Evolutionary conservation across 2,329 filamentous ascomycete genomes (phyloP).

Genomic region (Escovopsis sp.): DNA sequence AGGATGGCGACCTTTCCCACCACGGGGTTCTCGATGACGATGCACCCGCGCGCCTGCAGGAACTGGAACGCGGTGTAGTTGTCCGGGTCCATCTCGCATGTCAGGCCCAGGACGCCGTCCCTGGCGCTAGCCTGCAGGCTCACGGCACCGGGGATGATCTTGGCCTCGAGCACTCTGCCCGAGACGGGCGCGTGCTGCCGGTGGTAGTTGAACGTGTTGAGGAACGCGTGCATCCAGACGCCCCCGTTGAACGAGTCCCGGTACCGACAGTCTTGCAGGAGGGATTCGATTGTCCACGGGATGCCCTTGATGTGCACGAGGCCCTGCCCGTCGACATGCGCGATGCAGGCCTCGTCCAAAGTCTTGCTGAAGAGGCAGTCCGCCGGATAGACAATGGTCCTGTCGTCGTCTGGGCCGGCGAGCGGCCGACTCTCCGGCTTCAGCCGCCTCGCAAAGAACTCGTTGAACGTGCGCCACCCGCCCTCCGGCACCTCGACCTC

Average conservation of each 20-base stretch:
- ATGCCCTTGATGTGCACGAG: conserved; percentile 22
- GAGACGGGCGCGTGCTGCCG: conserved; percentile 25
- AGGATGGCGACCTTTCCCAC: conserved; percentile 25
- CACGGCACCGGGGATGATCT: conserved; percentile 20
- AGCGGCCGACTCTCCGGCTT: conserved; percentile 21
- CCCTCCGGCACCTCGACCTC: conserved; percentile 17
- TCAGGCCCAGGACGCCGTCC: conserved; percentile 7
- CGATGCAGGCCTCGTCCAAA: conserved; percentile 9
- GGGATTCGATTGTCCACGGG: conserved; percentile 21
- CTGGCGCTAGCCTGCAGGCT: conserved; percentile 22
- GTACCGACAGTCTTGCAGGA: conserved; percentile 19
- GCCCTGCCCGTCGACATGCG: conserved; percentile 12
- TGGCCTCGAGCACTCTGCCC: conserved; percentile 22
- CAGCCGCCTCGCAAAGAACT: conserved; percentile 24
- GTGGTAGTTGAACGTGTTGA: conserved; percentile 26
- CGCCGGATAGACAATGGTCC: conserved; percentile 20
- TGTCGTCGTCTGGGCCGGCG: conserved; percentile 12
- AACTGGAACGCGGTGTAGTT: conserved; percentile 26
- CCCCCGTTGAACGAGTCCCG: conserved; percentile 22
- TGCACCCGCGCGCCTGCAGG: conserved; percentile 22
- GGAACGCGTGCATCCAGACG: conserved; percentile 25
- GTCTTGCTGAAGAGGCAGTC: conserved; percentile 21
- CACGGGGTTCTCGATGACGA: conserved; percentile 22
- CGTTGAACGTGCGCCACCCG: conserved; percentile 24
- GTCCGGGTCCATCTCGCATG: conserved; percentile 15